Conservation (phyloP, 2,329 filamentous ascomycete genomes). For the Pseudogymnoascus sp. region DNA sequence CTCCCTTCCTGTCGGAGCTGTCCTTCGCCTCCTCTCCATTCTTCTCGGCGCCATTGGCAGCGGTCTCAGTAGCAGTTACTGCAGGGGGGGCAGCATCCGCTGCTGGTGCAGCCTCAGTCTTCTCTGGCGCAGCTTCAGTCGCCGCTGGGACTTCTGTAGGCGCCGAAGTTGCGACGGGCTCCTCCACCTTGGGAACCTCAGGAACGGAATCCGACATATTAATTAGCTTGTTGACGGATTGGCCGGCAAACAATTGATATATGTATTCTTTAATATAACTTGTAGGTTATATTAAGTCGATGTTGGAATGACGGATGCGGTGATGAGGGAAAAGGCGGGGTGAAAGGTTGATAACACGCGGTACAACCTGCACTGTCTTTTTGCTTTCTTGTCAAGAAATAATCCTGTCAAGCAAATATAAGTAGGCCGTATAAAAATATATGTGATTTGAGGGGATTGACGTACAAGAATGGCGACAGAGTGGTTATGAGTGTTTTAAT, state of each 20-base stretch:
- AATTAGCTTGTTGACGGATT: neutral
- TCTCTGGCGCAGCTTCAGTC: conserved; percentile 14
- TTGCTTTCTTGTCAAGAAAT: conserved; percentile 9
- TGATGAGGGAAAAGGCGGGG: conserved; percentile 1
- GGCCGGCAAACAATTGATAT: neutral
- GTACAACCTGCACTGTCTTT: conserved; percentile 2
- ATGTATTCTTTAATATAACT: neutral
- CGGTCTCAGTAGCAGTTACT: neutral
- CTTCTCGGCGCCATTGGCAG: neutral
- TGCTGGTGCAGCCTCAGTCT: conserved; percentile 10
- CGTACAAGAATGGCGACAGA: conserved; percentile 1
- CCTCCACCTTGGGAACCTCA: neutral
- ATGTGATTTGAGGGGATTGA: neutral
- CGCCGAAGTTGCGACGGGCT: neutral
- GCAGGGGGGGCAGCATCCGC: neutral
- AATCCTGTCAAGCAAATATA: neutral
- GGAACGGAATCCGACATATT: conserved; percentile 7
- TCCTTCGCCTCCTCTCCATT: conserved; percentile 17
- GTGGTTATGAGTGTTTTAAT: conserved; percentile 4
- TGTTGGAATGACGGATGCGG: neutral
- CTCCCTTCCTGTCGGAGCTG: conserved; percentile 11
- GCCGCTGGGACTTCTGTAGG: conserved; percentile 1
- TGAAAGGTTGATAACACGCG: conserved; percentile 7
- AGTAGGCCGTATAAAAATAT: neutral
- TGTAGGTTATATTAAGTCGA: neutral